Base-by-base conservation (phyloP, 805 yeast genomes). In the Yarrowia hollandica region DNA sequence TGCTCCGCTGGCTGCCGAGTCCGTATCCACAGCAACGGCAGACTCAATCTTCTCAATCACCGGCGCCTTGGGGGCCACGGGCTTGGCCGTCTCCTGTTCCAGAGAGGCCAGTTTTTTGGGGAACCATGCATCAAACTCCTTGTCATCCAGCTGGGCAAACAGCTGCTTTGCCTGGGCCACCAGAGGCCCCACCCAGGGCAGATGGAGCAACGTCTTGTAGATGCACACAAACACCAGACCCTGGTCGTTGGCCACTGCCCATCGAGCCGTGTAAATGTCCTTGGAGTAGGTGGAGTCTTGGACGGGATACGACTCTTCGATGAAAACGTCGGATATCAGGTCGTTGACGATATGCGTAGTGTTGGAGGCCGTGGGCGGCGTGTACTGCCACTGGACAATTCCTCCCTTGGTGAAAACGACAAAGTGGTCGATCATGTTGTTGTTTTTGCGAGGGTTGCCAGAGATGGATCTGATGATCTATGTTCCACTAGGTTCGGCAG, bases 321-420 rank as follows among this genome's bases (percentile, higher is more conserved):
- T 77, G 63, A 82, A 74, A 21, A 76, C 76, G 34, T 76, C 76
- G n/a, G 78, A 71, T 42, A 83, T 75, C 37, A 83, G 74, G 8
- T 77, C 68, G 64, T 81, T 82, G 55, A 80, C 68, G 1, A 79
- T 71, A 2, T 71, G 44, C 14, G 71, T 33, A 12, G 30, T 37
- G 26, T 30, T 44, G 38, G 55, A 9, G 14, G 55, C 39, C 15
- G 38, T 11, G 11, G 55, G 39, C 6, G 55, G 39, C 10, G 55
- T 31, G 35, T 52, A 25, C 64, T 76, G 75, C 77, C 78, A 82
- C 14, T 77, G 71, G 21, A 83, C 83, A 10, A 76, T 67, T 1
- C 88, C 88, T 9, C 81, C 77, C 0, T 77, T 75, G 4, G 79
- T 73, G 67, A 82, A 81, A 0, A 82, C 74, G 9, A 76, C 65